Base-by-base conservation (phyloP, 805 yeast species). In the Yarrowia keelungensis region DNA sequence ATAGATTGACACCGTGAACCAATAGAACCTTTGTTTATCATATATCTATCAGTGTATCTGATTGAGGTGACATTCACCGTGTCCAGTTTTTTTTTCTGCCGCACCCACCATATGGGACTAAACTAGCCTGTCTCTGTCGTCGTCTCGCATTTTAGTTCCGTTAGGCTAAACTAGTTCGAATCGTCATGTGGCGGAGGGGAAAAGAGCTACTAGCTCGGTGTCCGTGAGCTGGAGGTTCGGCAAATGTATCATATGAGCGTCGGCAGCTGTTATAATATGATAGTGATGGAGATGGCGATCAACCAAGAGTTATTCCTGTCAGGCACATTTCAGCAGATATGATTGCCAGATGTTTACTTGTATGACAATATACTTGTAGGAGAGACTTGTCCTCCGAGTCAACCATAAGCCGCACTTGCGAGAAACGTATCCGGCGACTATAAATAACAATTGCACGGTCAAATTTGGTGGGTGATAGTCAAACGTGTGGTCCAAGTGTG, bases 171-270 rank as follows among this genome's bases (percentile, higher is more conserved):
- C 58, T 51, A 51, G 58, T 51, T 19, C 15, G 4, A 12, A n/a
- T 16, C 42, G 58, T 51, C 58, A 51, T 51, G 58, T 51, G 43
- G 58, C 32, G 58, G 58, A 10, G 58, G 58, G 58, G 58, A 16
- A 36, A 26, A 0, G 32, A 26, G 39, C 14, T 9, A 38, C 38
- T 49, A 32, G 19, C 14, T 19, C 15, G n/a, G 12, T 12, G 32
- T 11, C 8, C n/a, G 22, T 42, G 19, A 8, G 11, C 43, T 14
- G 46, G 9, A 42, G 10, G 19, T 19, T 42, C 39, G 12, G 19
- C 32, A 19, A 45, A 45, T 45, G 49, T 45, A 45, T 45, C 19
- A n/a, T 42, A 42, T 42, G 46, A 42, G n/a, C 10, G 16, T 42
- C 46, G 7, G 10, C 11, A 42, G 11, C 19, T 42, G 46, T 42